These are phyloP conservation scores for Chalara sp. DNA, from an alignment of 2,329 filamentous ascomycete species.

Conservation along the genomic window DNA sequence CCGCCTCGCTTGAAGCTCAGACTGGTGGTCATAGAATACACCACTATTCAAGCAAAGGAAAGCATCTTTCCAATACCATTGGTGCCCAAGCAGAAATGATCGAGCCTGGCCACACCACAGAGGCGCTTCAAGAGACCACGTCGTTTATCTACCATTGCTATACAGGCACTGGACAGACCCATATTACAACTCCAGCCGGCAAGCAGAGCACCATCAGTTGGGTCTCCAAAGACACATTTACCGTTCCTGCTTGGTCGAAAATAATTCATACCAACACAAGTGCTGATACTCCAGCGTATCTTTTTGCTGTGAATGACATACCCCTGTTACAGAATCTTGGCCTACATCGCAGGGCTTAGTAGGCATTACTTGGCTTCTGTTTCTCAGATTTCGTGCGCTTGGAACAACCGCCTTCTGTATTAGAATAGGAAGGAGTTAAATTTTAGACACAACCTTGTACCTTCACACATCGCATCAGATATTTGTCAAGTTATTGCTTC, in stretches of 20 bases:
- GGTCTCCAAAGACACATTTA: not conserved
- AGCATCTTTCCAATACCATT: not conserved
- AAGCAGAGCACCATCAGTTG: not conserved
- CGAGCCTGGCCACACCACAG: not conserved
- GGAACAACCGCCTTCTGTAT: too few species aligned
- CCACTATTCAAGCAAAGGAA: not conserved
- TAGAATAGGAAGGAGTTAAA: too few species aligned
- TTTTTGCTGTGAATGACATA: not conserved
- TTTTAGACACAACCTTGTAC: too few species aligned
- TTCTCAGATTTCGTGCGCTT: too few species aligned
- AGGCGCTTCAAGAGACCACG: not conserved
- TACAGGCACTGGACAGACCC: not conserved
- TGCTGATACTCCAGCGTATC: not conserved
- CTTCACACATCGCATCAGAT: too few species aligned
- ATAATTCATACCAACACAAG: not conserved
- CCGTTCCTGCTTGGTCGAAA: not conserved
- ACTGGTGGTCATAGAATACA: not conserved
- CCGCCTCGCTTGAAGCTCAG: not conserved
- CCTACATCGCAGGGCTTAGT: not conserved
- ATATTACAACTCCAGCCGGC: not conserved
- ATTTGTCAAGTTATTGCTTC: too few species aligned
- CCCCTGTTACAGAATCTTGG: not conserved
- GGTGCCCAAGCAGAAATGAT: not conserved
- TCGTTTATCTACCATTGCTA: not conserved
- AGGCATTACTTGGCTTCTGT: too few species aligned